Evolutionary conservation across 768 basidiomycete genomes (phyloP).

Genomic region (Boletus sp.): DNA sequence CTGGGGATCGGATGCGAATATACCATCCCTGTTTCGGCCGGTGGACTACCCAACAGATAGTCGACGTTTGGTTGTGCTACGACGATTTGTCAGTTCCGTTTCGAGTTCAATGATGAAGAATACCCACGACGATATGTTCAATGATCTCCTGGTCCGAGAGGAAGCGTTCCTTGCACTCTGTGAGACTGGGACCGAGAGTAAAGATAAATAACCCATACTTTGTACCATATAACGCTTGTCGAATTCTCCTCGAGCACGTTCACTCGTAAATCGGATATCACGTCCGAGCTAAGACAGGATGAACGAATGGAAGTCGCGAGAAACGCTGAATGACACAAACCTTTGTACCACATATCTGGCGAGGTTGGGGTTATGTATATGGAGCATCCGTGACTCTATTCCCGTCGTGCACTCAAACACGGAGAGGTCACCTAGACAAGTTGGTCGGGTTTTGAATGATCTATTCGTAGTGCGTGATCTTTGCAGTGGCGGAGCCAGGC

Average conservation of each 20-base stretch:
- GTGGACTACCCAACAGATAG: conserved; percentile 73
- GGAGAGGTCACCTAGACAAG: neutral
- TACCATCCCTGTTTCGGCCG: conserved; percentile 84
- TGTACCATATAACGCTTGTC: conserved; percentile 67
- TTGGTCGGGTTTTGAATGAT: conserved; percentile 11
- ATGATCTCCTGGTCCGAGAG: conserved; percentile 73
- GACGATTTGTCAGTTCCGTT: neutral
- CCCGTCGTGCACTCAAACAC: neutral
- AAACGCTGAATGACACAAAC: conserved; percentile 10
- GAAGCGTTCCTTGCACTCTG: conserved; percentile 59
- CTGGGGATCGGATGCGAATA: conserved; percentile 69
- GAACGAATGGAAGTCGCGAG: neutral
- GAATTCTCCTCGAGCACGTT: conserved; percentile 60
- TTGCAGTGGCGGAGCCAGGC: no score
- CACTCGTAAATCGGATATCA: conserved; percentile 65
- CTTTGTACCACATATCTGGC: conserved; percentile 33
- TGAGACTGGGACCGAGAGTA: conserved; percentile 8
- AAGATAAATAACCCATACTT: conserved; percentile 42
- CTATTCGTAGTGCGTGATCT: no score
- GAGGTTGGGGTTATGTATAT: conserved; percentile 29
- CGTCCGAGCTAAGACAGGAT: conserved; percentile 58
- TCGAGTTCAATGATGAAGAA: neutral
- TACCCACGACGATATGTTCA: conserved; percentile 67
- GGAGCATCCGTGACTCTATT: conserved; percentile 17
- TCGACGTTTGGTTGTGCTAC: conserved; percentile 67